Percentiles rank a stretch among this genome's conserved stretches.
Evolutionary conservation across 2,329 filamentous ascomycete genomes (phyloP).

Genomic region (Ophiostoma australiae): DNA sequence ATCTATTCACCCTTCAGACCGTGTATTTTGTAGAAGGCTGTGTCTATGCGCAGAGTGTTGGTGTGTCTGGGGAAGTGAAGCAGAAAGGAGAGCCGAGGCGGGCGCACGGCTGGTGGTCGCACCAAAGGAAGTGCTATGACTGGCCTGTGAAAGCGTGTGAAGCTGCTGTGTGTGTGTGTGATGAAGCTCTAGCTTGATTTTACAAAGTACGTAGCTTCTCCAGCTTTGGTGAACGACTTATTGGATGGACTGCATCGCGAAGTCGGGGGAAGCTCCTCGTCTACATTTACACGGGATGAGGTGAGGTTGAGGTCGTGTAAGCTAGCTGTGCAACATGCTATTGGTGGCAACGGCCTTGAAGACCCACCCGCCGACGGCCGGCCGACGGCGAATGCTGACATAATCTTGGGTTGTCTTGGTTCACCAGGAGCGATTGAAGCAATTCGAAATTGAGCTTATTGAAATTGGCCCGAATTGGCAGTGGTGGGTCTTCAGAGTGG

Average conservation of each 20-base stretch:
- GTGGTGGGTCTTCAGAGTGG: not conserved
- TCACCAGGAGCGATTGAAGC: too few relatives aligned
- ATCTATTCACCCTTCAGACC: not conserved
- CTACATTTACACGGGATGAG: not conserved
- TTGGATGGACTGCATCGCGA: not conserved
- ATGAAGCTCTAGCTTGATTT: not conserved
- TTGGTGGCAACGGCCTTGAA: not conserved
- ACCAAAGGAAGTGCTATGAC: not conserved
- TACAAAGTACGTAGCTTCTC: not conserved
- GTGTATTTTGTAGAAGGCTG: not conserved
- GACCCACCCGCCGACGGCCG: not conserved
- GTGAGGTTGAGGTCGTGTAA: not conserved
- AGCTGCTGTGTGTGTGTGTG: not conserved
- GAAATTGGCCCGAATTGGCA: too few relatives aligned
- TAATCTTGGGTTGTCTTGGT: not conserved
- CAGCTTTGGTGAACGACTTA: not conserved
- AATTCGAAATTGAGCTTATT: too few relatives aligned
- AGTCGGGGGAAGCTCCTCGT: not conserved
- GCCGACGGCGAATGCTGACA: conserved; percentile 3
- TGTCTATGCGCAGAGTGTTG: not conserved
- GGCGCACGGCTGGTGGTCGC: not conserved
- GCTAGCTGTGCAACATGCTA: not conserved
- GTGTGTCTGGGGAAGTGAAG: not conserved
- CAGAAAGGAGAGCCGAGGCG: not conserved
- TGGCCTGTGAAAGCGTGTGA: not conserved